These are phyloP conservation scores for Iberis pinnata DNA, from an alignment of 345 rosid species.

Conservation along the genomic window DNA sequence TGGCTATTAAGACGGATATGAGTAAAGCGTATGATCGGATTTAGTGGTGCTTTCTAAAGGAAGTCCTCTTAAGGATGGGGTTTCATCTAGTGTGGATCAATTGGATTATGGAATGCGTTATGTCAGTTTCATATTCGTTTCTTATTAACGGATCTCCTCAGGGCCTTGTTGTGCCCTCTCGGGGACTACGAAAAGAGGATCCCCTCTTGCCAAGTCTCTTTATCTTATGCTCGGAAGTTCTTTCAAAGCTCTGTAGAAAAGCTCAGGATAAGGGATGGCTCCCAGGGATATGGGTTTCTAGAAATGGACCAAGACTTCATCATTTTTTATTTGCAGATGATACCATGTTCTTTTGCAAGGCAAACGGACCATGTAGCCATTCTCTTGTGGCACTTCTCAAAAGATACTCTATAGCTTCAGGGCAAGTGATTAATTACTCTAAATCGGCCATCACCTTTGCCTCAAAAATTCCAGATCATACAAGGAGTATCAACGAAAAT, in stretches of 20 bases:
- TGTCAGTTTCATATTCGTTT: background rate
- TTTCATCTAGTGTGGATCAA: background rate
- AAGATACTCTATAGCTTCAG: too few species aligned
- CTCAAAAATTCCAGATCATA: too few species aligned
- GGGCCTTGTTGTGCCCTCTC: background rate
- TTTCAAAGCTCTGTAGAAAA: background rate
- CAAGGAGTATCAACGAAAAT: too few species aligned
- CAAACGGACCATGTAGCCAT: too few species aligned
- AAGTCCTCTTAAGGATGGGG: background rate
- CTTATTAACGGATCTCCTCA: background rate
- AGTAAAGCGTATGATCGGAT: background rate
- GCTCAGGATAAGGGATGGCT: background rate
- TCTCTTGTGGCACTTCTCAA: too few species aligned
- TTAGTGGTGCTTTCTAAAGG: background rate
- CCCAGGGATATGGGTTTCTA: too few species aligned
- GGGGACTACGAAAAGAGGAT: background rate
- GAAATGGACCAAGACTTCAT: too few species aligned
- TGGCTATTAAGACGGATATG: background rate
- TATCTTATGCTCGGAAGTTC: background rate
- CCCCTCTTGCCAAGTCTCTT: background rate
- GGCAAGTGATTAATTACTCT: too few species aligned
- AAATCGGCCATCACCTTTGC: too few species aligned
- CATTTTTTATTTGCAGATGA: too few species aligned
- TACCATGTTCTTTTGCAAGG: too few species aligned
- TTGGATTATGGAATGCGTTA: background rate